Percentiles rank a stretch among this genome's conserved stretches.
phyloP scores from a whole-genome alignment of 306 rosid species.

The Cyclanthera cordifolia region DNA sequence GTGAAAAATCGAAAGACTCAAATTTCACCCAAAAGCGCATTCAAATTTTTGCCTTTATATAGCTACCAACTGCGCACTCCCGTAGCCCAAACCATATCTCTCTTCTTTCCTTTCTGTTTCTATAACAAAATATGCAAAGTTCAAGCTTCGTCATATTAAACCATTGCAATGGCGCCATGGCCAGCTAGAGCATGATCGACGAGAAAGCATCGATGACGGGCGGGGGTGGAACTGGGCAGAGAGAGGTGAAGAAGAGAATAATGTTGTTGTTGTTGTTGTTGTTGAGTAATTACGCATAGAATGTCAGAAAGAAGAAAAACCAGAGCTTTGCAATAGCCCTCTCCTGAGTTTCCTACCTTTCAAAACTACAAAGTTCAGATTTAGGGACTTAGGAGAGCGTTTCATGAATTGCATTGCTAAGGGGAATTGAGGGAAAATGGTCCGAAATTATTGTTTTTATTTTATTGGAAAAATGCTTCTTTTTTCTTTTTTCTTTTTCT shows the following conservation, averaged over 20 bases:
- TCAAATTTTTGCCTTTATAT: slow-evolving; percentile 56
- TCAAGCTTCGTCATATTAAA: neutral
- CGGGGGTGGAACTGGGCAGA: slow-evolving; percentile 12
- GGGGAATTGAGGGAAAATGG: slow-evolving; percentile 99
- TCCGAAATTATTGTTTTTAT: slow-evolving; percentile 46
- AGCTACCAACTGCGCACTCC: slow-evolving; percentile 46
- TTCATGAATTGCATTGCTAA: slow-evolving; percentile 56
- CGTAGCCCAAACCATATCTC: slow-evolving; percentile 20
- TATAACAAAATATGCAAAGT: neutral
- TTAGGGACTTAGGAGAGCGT: slow-evolving; percentile 57
- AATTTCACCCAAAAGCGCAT: slow-evolving; percentile 24
- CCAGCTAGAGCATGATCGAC: neutral
- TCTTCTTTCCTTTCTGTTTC: neutral
- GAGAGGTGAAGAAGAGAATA: slow-evolving; percentile 18
- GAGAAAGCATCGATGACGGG: neutral
- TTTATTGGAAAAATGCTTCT: neutral
- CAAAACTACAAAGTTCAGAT: slow-evolving; percentile 21
- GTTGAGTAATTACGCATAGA: slow-evolving; percentile 15
- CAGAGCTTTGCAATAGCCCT: slow-evolving; percentile 77
- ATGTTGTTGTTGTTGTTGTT: too few species aligned
- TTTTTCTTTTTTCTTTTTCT: neutral
- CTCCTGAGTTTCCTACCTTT: slow-evolving; percentile 49
- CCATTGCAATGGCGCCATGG: neutral
- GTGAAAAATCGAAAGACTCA: neutral
- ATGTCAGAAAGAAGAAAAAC: slow-evolving; percentile 6